Base-by-base conservation (phyloP, 2,329 filamentous ascomycete genomes). In the Domatiomyces globalis region DNA sequence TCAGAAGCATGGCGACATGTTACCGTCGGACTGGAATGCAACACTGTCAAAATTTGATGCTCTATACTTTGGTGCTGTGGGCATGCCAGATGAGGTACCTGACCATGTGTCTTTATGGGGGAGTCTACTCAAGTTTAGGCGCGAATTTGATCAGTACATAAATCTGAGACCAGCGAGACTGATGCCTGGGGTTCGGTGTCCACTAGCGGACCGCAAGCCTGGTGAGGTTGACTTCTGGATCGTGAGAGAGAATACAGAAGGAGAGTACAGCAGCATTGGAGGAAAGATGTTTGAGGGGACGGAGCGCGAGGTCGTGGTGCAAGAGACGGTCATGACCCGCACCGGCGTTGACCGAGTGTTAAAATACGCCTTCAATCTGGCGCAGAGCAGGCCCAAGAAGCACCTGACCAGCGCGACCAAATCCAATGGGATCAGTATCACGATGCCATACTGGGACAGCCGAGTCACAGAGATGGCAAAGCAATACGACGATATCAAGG, bases 371-470 rank as follows among this genome's bases (percentile, higher is more conserved):
- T 98, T 98, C 81, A 90, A 96, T 75, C 87, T 96, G 69, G 92
- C 92, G 62, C 79, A 92, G 73, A 80, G 86, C 63, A 85, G 95
- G 66, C 88, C 89, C 72, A 85, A 87, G 77, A 89, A 81, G 68
- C 92, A 98, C 84, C 96, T 98, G 81, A 92, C 92, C 70, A 96
- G 90, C 67, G 96, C 96, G 75, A 98, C 96, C 89, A 98, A 98
- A 86, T 89, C 84, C 67, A 92, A 98, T 70, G 92, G 92, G 73
- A 86, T 98, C 57, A 96, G 96, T 82, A 80, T 96, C 63, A 85
- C 79, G 71, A 87, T 85, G 58, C 92, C 84, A 62, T 59, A 57
- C 51, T 59, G 57, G 57, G 57, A 59, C 47, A 51, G 48, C 29
- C 46, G 57, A 18, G 57, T 59, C 29, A 77, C 82, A 62, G 80